Evolutionary conservation across 129 eudicot genomes (phyloP).

Genomic region (Lactuca saligna): DNA sequence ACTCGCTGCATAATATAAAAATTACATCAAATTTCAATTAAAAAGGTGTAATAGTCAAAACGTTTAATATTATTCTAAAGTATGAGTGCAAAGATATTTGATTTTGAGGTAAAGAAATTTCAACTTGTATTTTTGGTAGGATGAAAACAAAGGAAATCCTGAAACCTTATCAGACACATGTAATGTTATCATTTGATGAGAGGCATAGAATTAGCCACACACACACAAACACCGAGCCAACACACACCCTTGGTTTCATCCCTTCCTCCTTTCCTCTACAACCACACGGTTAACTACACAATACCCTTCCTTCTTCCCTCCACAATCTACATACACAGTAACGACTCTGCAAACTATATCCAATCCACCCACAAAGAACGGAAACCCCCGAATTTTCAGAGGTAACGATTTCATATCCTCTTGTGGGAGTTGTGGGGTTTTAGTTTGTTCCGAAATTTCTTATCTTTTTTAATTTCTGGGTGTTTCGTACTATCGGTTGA

Average conservation of each 20-base stretch:
- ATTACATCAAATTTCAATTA: not conserved
- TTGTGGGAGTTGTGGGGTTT: constrained; percentile 16
- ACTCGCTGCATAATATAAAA: no score
- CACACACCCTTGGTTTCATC: constrained; percentile 29
- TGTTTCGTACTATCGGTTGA: not conserved
- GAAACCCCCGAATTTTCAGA: constrained; percentile 19
- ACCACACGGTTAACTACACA: constrained; percentile 31
- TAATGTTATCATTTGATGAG: constrained; percentile 41
- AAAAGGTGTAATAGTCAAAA: not conserved
- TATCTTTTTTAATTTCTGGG: constrained; percentile 8
- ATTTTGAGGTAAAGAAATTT: constrained; percentile 1
- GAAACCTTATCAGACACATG: constrained; percentile 60
- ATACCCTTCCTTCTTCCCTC: constrained; percentile 26
- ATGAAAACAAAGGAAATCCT: constrained; percentile 30
- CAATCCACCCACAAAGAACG: constrained; percentile 31
- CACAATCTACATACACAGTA: constrained; percentile 11
- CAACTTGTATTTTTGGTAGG: constrained; percentile 4
- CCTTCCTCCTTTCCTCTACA: constrained; percentile 26
- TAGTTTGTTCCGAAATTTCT: not conserved
- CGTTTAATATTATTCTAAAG: not conserved
- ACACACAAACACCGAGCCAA: constrained; percentile 23
- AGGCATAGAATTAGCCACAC: constrained; percentile 69
- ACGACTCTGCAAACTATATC: constrained; percentile 21
- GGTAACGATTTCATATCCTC: constrained; percentile 36
- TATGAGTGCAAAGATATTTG: not conserved